Evolutionary conservation across 192 early-diverging fungal species (phyloP), one percentile per base, ranked within the genome.

Genomic region (Backusella luteola): DNA sequence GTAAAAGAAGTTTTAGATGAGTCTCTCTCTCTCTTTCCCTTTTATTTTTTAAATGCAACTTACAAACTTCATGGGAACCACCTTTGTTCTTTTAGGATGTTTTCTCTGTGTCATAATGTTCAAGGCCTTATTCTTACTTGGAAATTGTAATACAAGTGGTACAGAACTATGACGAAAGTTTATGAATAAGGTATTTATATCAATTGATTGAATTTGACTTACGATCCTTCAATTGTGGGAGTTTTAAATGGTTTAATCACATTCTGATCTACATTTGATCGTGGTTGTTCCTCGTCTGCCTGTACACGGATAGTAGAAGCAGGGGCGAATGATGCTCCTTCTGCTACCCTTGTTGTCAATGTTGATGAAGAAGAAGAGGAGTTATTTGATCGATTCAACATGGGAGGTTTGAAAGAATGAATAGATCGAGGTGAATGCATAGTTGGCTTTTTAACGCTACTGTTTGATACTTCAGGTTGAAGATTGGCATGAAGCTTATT

Each of bases 21-120:
- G 67, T 5, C 53, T 8, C 4, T 17, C 32, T 32, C 32, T 3
- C 32, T 32, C 32, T 32, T 2, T 32, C 29, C 0, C 32, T 32
- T 3, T 32, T 32, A 32, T 32, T 32, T 3, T 32, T 32, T 3
- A 36, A 52, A 26, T 36, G 1, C 2, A 56, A 66, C 78, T 71
- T 72, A 79, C 78, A 53, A 87, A 87, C 66, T 80, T 44, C 6
- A 78, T 49, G 4, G 81, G 81, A 1, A 87, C 69, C 12, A 73
- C 46, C 71, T 83, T 69, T 23, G 74, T 80, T 52, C 85, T 70
- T 19, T 76, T 70, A 11, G 81, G 74, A 32, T 77, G 73, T 38
- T 84, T 84, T 9, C 77, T 80, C 0, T 80, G 36, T 38, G 82
- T 81, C 9, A 72, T 0, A 1, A 49, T 74, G 12, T 14, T 38